phyloP scores from a whole-genome alignment of 2,329 filamentous ascomycete genomes.

The Epichloe scottii region DNA sequence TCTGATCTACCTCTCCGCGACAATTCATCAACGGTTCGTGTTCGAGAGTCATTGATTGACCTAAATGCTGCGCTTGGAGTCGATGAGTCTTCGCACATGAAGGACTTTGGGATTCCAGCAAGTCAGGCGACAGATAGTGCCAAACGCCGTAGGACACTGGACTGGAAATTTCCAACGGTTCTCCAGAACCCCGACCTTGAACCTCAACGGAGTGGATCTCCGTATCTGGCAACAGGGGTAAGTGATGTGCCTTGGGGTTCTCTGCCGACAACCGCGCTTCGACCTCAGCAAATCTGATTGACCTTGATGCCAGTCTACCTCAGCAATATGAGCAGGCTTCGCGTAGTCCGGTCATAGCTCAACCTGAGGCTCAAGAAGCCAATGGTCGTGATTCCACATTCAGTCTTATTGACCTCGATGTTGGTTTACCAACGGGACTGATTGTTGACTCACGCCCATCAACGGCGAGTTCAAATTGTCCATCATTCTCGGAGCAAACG shows the following conservation, averaged over 20 bases:
- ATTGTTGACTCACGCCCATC: neutral
- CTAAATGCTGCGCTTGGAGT: constrained; percentile 44
- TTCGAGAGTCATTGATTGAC: constrained; percentile 53
- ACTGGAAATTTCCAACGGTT: constrained; percentile 42
- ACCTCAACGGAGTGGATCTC: constrained; percentile 18
- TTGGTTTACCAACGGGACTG: neutral
- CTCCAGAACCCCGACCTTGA: constrained; percentile 36
- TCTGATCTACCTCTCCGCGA: constrained; percentile 46
- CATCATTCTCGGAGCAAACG: neutral
- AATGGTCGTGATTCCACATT: neutral
- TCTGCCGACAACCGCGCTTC: constrained; percentile 27
- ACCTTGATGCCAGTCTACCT: constrained; percentile 41
- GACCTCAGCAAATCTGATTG: constrained; percentile 32
- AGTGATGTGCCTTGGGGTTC: neutral
- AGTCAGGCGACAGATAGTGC: too few relatives aligned
- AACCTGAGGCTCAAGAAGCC: neutral
- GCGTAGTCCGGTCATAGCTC: neutral
- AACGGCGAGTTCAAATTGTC: neutral
- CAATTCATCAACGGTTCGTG: constrained; percentile 33
- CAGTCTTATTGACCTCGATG: neutral
- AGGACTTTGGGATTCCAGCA: too few relatives aligned
- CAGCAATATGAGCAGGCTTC: neutral
- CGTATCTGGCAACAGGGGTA: constrained; percentile 7
- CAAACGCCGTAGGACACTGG: constrained; percentile 26
- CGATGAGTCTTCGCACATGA: constrained; percentile 10